phyloP scores from a whole-genome alignment of 805 yeast genomes.

The Henningerozyma blattae region DNA sequence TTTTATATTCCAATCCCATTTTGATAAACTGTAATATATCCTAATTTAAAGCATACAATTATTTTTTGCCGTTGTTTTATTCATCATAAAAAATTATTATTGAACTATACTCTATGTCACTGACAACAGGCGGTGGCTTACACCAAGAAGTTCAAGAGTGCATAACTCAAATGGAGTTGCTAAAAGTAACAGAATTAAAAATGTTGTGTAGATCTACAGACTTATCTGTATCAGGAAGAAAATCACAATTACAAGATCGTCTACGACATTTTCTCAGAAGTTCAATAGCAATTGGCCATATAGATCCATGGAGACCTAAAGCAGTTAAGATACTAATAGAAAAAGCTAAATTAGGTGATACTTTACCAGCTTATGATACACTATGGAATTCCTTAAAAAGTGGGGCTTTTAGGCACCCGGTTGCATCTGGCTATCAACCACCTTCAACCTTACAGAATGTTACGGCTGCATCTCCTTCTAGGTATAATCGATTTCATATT shows the following conservation, averaged over 20 bases:
- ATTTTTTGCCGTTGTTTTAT: no score
- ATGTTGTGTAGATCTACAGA: slow-evolving; percentile 38
- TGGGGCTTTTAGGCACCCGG: slow-evolving; percentile 16
- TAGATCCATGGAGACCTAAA: slow-evolving; percentile 31
- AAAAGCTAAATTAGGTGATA: slow-evolving; percentile 23
- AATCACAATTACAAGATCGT: slow-evolving; percentile 47
- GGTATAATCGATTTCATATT: no score
- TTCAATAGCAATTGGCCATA: slow-evolving; percentile 30
- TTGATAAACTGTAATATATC: no score
- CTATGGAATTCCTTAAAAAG: slow-evolving; percentile 17
- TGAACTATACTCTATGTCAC: no score
- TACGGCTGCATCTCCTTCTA: neutral
- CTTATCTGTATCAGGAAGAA: slow-evolving; percentile 43
- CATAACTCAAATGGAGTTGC: slow-evolving; percentile 19
- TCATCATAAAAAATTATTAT: no score
- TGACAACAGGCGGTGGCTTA: slow-evolving; percentile 13
- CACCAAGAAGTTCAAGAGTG: slow-evolving; percentile 23
- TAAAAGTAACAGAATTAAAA: slow-evolving; percentile 43
- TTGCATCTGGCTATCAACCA: slow-evolving; percentile 15
- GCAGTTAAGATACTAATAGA: slow-evolving; percentile 35
- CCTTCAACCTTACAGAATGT: slow-evolving; percentile 6
- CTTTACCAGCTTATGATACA: slow-evolving; percentile 28
- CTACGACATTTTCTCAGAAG: slow-evolving; percentile 33
- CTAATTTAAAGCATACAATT: no score
- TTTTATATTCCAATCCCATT: no score